Percentiles rank a stretch among this genome's conserved stretches.
Evolutionary conservation across 2,329 filamentous ascomycete genomes (phyloP).

Genomic region (Claviceps quebecensis): DNA sequence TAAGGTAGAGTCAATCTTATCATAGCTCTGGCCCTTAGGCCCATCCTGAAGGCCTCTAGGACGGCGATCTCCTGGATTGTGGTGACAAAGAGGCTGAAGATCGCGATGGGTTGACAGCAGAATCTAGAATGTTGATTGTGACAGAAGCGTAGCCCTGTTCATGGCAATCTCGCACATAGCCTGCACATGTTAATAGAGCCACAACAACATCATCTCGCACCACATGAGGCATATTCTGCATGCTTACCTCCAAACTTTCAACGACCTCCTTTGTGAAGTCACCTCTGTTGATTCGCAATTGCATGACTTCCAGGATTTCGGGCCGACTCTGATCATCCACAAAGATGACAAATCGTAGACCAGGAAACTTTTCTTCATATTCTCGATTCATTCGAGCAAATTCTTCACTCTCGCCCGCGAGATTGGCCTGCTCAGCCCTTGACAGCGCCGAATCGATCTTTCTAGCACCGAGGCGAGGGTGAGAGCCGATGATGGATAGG

Average conservation of each 20-base stretch:
- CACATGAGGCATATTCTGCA: background rate
- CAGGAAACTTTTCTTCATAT: conserved; percentile 72
- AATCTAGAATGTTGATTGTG: background rate
- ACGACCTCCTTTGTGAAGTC: conserved; percentile 53
- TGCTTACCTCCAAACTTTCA: conserved; percentile 57
- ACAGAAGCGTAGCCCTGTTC: conserved; percentile 55
- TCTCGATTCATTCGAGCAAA: conserved; percentile 54
- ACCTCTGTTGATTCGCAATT: conserved; percentile 51
- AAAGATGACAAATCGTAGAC: conserved; percentile 80
- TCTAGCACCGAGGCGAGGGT: conserved; percentile 71
- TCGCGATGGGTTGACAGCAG: too few species aligned
- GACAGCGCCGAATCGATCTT: conserved; percentile 74
- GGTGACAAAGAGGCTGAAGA: too few species aligned
- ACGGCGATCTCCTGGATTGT: too few species aligned
- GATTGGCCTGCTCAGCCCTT: conserved; percentile 64
- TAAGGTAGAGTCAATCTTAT: background rate
- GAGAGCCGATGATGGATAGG: conserved; percentile 61
- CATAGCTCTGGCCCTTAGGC: too few species aligned
- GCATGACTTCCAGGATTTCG: conserved; percentile 74
- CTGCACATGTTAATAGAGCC: conserved; percentile 25
- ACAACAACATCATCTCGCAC: background rate
- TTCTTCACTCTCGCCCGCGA: conserved; percentile 49
- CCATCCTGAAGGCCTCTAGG: too few species aligned
- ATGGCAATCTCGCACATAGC: conserved; percentile 87
- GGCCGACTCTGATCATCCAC: conserved; percentile 67